Percentiles rank a stretch among this genome's conserved stretches.
phyloP scores from a whole-genome alignment of 1,284 basidiomycete species.

The Xerocomus nothofagi region DNA sequence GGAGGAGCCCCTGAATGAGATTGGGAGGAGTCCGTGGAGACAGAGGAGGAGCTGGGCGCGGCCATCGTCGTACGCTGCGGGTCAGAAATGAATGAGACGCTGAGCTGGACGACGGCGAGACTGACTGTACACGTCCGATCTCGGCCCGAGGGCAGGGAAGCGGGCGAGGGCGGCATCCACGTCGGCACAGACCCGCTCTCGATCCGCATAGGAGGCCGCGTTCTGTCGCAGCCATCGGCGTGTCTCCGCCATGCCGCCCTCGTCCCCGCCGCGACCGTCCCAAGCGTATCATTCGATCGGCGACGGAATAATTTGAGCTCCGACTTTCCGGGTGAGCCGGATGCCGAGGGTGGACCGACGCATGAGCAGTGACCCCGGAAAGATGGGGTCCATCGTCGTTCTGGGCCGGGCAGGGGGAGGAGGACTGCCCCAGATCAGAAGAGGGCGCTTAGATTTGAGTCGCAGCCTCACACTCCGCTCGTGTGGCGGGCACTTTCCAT shows the following conservation, averaged over 20 bases:
- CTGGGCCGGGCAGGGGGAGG: constrained; percentile 20
- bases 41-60: constrained; percentile 89
- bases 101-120: constrained; percentile 9
- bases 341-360: no score
- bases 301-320: constrained; percentile 4
- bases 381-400: background rate
- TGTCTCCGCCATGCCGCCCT: constrained; percentile 31
- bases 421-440: constrained; percentile 10
- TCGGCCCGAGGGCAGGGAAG: constrained; percentile 73
- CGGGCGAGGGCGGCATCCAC: constrained; percentile 63
- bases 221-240: constrained; percentile 77
- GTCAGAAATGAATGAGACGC: constrained; percentile 2
- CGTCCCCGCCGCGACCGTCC: constrained; percentile 23
- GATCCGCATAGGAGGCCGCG: constrained; percentile 59
- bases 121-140: constrained; percentile 92
- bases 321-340: constrained; percentile 1
- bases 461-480: constrained; percentile 35
- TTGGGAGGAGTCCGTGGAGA: constrained; percentile 89
- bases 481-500: constrained; percentile 37
- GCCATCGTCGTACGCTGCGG: constrained; percentile 88
- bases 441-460: constrained; percentile 26
- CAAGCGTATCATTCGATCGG: constrained; percentile 14
- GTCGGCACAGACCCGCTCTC: constrained; percentile 59
- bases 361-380: no score
- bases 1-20: constrained; percentile 69